A percentile compares a stretch with the other conserved stretches of the same genome.
These are phyloP conservation scores for Pythium guiyangense DNA, from an alignment of 352 stramenopile genomes.

Conservation along the genomic window DNA sequence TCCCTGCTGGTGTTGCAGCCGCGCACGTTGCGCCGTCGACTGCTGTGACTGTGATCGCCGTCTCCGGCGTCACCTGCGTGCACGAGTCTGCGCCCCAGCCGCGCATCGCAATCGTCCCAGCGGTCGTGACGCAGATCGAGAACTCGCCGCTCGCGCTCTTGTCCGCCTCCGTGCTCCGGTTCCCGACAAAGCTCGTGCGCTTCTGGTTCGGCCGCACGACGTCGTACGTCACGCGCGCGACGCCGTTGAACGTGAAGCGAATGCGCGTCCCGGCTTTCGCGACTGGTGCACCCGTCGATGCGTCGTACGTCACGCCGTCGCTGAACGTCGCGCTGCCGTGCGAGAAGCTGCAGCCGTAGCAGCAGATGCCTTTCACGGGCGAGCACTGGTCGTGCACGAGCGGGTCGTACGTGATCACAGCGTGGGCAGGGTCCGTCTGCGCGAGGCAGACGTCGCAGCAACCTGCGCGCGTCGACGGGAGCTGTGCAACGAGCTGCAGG, in stretches of 20 bases:
- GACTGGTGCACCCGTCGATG: slow-evolving; percentile 16
- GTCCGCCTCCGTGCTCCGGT: slow-evolving; percentile 24
- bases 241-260: slow-evolving; percentile 39
- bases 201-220: slow-evolving; percentile 55
- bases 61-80: slow-evolving; percentile 39
- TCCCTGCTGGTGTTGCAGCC: not conserved
- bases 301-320: slow-evolving; percentile 32
- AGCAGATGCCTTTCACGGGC: slow-evolving; percentile 36
- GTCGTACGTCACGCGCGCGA: slow-evolving; percentile 63
- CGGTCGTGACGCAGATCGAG: slow-evolving; percentile 50
- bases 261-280: slow-evolving; percentile 39
- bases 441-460: slow-evolving; percentile 42
- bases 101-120: slow-evolving; percentile 54
- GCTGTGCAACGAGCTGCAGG: not conserved
- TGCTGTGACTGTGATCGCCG: slow-evolving; percentile 30
- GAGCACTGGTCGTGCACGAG: slow-evolving; percentile 38
- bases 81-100: slow-evolving; percentile 55
- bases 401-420: slow-evolving; percentile 38
- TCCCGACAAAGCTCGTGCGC: slow-evolving; percentile 44
- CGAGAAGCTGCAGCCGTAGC: slow-evolving; percentile 37
- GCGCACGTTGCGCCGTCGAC: slow-evolving; percentile 1
- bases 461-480: slow-evolving; percentile 13
- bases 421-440: slow-evolving; percentile 28
- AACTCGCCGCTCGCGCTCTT: slow-evolving; percentile 31
- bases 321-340: slow-evolving; percentile 30